Evolutionary conservation across 441 rosid species (phyloP).

Genomic region (Gossypium aridum): DNA sequence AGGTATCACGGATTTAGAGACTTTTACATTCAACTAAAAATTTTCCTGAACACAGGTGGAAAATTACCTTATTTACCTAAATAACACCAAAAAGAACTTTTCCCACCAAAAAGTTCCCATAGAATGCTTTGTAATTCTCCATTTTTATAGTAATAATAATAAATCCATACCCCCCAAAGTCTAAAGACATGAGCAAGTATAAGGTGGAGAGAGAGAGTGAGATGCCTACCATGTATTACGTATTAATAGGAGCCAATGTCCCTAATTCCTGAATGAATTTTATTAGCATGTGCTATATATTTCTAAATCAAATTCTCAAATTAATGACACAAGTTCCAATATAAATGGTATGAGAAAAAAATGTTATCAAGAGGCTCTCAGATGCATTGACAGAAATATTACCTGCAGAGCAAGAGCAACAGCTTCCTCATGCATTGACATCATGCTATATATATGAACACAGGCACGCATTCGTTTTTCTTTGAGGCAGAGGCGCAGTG

Average conservation of each 20-base stretch:
- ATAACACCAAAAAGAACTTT: not conserved
- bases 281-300: not conserved
- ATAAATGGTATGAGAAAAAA: not conserved
- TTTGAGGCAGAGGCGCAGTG: slow-evolving; percentile 95
- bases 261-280: slow-evolving; percentile 4
- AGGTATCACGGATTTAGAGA: not conserved
- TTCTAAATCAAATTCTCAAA: slow-evolving; percentile 9
- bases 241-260: not conserved
- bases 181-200: not conserved
- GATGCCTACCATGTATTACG: not conserved
- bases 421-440: slow-evolving; percentile 99
- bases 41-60: not conserved
- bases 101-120: not conserved
- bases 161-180: not conserved
- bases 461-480: slow-evolving; percentile 97
- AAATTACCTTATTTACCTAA: slow-evolving; percentile 9
- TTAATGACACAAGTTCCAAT: slow-evolving; percentile 2
- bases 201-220: not conserved
- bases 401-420: slow-evolving; percentile 99
- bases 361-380: not conserved
- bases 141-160: not conserved
- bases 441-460: slow-evolving; percentile 97
- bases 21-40: not conserved
- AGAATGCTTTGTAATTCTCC: not conserved
- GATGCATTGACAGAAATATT: not conserved